Evolutionary conservation across 1,284 basidiomycete genomes (phyloP).

Genomic region (Malassezia globosa): DNA sequence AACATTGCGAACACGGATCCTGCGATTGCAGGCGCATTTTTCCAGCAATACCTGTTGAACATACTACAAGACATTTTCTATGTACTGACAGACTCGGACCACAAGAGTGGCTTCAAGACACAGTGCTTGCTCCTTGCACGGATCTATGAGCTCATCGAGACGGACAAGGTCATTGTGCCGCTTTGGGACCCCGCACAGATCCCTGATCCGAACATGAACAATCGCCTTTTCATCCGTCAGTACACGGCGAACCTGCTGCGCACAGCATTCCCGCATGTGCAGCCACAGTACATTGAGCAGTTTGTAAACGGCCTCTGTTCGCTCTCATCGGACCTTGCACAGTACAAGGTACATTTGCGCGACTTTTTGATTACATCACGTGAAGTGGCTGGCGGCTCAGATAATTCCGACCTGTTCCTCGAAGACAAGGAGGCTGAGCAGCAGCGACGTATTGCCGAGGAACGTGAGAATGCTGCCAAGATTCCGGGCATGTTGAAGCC

Average conservation of each 20-base stretch:
- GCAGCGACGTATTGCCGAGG: constrained; percentile 59
- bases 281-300: constrained; percentile 46
- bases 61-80: constrained; percentile 94
- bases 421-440: constrained; percentile 90
- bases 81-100: constrained; percentile 91
- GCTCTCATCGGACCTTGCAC: constrained; percentile 65
- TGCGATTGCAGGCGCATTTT: constrained; percentile 67
- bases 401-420: constrained; percentile 72
- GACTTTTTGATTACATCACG: constrained; percentile 55
- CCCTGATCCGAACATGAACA: constrained; percentile 64
- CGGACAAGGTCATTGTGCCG: constrained; percentile 67
- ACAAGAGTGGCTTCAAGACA: constrained; percentile 66
- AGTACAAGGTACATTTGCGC: constrained; percentile 77
- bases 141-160: constrained; percentile 86
- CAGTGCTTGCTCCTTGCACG: constrained; percentile 57
- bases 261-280: constrained; percentile 41
- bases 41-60: constrained; percentile 82
- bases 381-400: constrained; percentile 51
- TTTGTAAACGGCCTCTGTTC: constrained; percentile 67
- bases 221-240: constrained; percentile 70
- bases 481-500: constrained; percentile 99
- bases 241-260: constrained; percentile 67
- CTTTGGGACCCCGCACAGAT: constrained; percentile 67
- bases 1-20: constrained; percentile 79
- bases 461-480: constrained; percentile 75